A percentile compares a stretch with the other conserved stretches of the same genome.
Conservation (phyloP, 2,329 filamentous ascomycete genomes). For the Thelonectria blattea region DNA sequence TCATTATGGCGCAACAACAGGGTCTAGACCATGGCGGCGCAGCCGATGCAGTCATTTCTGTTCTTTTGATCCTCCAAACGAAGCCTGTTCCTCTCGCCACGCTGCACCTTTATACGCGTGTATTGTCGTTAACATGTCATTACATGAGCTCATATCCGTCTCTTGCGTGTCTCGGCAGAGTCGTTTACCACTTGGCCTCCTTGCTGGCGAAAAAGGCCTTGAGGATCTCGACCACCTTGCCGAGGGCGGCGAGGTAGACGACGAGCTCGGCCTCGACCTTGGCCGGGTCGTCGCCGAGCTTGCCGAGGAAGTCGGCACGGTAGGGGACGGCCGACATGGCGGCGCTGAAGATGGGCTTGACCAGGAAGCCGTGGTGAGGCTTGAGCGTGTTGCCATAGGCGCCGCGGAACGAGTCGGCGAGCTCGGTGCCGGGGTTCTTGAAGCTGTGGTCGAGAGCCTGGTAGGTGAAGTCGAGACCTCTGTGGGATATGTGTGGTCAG, state of each 20-base stretch:
- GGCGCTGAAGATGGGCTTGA: constrained; percentile 91
- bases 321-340: constrained; percentile 95
- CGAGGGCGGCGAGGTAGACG: constrained; percentile 76
- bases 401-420: constrained; percentile 82
- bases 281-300: constrained; percentile 73
- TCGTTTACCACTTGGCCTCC: constrained; percentile 62
- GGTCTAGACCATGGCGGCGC: constrained; percentile 8
- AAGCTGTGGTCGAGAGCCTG: constrained; percentile 82
- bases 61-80: constrained; percentile 9
- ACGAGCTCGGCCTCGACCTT: constrained; percentile 70
- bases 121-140: constrained; percentile 17
- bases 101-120: constrained; percentile 15
- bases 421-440: constrained; percentile 71
- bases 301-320: constrained; percentile 89
- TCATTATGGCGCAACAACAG: constrained; percentile 4
- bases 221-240: constrained; percentile 80
- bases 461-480: constrained; percentile 92
- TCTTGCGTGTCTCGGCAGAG: not conserved
- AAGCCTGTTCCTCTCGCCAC: constrained; percentile 20
- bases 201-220: constrained; percentile 62
- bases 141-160: constrained; percentile 9
- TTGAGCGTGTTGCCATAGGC: constrained; percentile 90
- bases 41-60: constrained; percentile 14
- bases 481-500: constrained; percentile 44
- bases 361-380: constrained; percentile 84